A percentile compares a stretch with the other conserved stretches of the same genome.
These are phyloP conservation scores for Mycena indigotica DNA, from an alignment of 768 basidiomycete species.

Conservation along the genomic window DNA sequence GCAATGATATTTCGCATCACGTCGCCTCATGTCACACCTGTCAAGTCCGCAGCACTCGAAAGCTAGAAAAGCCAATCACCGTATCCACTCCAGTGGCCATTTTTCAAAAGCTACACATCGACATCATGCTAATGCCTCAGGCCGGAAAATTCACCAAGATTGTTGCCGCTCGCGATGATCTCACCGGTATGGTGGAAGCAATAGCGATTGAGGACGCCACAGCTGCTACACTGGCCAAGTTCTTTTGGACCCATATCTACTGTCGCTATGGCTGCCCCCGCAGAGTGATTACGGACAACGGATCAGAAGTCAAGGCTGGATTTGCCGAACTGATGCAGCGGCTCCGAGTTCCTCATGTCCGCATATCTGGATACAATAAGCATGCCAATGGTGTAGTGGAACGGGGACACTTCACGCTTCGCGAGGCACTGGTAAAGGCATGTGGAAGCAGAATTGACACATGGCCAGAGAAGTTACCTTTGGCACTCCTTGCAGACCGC, in stretches of 20 bases:
- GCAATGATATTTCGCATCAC: slow-evolving; percentile 25
- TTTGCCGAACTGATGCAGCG: no score
- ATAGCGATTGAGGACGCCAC: slow-evolving; percentile 22
- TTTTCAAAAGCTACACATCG: no score
- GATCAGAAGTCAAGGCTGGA: slow-evolving; percentile 32
- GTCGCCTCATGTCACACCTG: slow-evolving; percentile 31
- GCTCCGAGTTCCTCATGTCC: no score
- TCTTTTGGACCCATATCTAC: no score
- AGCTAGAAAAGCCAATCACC: slow-evolving; percentile 20
- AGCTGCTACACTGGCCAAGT: no score
- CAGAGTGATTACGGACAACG: slow-evolving; percentile 34
- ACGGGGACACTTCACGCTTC: slow-evolving; percentile 31
- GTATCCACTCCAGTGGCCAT: slow-evolving; percentile 16
- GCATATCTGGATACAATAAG: no score
- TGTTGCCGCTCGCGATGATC: no score
- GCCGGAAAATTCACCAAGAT: slow-evolving; percentile 25
- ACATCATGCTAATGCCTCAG: slow-evolving; percentile 33
- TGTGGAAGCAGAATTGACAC: slow-evolving; percentile 18
- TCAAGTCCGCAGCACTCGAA: slow-evolving; percentile 21
- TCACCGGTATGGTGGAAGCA: slow-evolving; percentile 32
- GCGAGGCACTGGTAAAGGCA: slow-evolving; percentile 34
- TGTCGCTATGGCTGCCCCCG: no score
- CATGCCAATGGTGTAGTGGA: no score
- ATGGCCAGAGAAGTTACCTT: slow-evolving; percentile 28
- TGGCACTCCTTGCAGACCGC: no score